Percentiles rank a stretch among this genome's conserved stretches.
Evolutionary conservation across 2,329 filamentous ascomycete genomes (phyloP).

Genomic region (Paraphaeosphaeria minitans): DNA sequence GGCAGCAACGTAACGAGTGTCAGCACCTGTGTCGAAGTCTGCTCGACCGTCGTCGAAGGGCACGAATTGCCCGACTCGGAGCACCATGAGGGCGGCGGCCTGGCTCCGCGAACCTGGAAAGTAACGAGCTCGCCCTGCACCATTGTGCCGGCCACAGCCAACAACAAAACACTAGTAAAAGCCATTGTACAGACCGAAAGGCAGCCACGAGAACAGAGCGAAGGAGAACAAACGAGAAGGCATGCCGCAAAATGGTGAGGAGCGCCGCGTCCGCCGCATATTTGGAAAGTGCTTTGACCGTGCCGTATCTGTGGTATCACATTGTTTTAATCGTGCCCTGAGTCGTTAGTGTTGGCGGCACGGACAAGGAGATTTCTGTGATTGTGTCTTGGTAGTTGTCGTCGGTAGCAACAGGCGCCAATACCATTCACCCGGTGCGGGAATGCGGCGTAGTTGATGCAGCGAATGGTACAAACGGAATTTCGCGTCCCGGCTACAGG

Average conservation of each 20-base stretch:
- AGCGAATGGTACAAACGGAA: not conserved
- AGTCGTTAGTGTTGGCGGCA: not conserved
- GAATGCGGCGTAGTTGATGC: conserved; percentile 2
- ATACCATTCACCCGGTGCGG: not conserved
- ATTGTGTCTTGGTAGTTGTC: not conserved
- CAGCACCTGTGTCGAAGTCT: not conserved
- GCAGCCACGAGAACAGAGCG: not conserved
- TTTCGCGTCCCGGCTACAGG: not conserved
- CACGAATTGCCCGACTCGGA: not conserved
- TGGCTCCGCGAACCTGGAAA: not conserved
- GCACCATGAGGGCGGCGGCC: not conserved
- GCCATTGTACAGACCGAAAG: not conserved
- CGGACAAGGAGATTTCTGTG: not conserved
- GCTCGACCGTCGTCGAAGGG: not conserved
- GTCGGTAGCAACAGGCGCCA: not conserved
- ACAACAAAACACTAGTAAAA: not conserved
- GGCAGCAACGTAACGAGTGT: not conserved
- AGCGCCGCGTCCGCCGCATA: not conserved
- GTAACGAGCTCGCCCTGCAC: not conserved
- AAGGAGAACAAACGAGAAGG: not conserved
- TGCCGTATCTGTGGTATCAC: not conserved
- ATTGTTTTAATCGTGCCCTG: not conserved
- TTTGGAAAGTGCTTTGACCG: not conserved
- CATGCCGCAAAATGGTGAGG: not conserved
- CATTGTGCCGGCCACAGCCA: not conserved